Evolutionary conservation across 805 yeast genomes (phyloP).

Genomic region (Saturnispora halmiae): DNA sequence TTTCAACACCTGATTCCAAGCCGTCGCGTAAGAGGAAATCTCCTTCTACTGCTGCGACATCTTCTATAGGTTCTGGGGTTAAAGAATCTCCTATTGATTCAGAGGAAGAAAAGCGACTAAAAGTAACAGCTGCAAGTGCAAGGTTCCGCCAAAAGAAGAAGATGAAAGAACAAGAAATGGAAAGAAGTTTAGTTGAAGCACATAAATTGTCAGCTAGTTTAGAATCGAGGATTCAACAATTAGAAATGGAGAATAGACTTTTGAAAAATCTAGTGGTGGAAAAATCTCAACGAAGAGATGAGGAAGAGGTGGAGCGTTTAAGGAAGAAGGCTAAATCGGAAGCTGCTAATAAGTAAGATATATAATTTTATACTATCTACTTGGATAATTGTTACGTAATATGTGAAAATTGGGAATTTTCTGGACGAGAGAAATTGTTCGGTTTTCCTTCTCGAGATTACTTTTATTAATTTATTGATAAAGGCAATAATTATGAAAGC

Average conservation of each 20-base stretch:
- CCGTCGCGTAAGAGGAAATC: not conserved
- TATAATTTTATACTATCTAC: not conserved
- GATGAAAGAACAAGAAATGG: constrained; percentile 86
- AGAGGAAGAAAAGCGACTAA: constrained; percentile 65
- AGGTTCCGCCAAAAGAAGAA: constrained; percentile 89
- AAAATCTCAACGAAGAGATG: constrained; percentile 52
- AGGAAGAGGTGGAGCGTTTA: constrained; percentile 44
- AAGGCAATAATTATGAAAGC: constrained; percentile 27
- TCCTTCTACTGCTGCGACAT: too few relatives aligned
- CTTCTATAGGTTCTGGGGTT: too few relatives aligned
- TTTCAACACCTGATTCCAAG: not conserved
- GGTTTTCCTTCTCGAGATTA: not conserved
- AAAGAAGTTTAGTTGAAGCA: constrained; percentile 61
- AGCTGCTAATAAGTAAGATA: not conserved
- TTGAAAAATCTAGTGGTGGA: constrained; percentile 76
- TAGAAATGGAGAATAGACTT: constrained; percentile 89
- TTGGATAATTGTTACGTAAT: not conserved
- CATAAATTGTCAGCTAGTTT: constrained; percentile 55
- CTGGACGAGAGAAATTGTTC: not conserved
- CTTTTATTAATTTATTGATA: not conserved
- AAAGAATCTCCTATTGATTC: constrained; percentile 7
- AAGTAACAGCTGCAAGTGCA: constrained; percentile 93
- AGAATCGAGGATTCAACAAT: constrained; percentile 67
- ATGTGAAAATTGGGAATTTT: not conserved
- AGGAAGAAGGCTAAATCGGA: constrained; percentile 35